Percentiles rank a stretch among this genome's conserved stretches.
These are phyloP conservation scores for Aureobasidium uvarum DNA, from an alignment of 2,329 filamentous ascomycete species.

Conservation along the genomic window DNA sequence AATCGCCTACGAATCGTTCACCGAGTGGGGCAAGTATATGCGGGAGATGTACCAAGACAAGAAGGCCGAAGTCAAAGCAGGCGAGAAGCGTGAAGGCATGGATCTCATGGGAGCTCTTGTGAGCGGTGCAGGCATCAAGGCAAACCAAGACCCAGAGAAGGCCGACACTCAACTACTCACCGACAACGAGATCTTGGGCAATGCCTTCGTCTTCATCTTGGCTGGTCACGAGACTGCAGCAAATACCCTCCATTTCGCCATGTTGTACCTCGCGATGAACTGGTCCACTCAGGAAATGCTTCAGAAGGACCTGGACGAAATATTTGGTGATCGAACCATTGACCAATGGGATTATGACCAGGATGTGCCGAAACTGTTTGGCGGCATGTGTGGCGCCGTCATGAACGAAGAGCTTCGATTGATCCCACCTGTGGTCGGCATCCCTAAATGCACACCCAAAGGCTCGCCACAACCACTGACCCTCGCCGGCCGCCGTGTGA, in stretches of 20 bases:
- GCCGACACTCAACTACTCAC: constrained; percentile 49
- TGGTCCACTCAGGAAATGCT: constrained; percentile 62
- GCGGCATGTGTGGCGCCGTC: constrained; percentile 68
- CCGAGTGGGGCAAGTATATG: constrained; percentile 68
- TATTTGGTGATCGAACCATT: constrained; percentile 60
- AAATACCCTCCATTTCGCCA: constrained; percentile 68
- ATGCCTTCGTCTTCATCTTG: constrained; percentile 62
- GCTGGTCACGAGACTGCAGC: constrained; percentile 81
- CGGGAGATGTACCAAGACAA: constrained; percentile 65
- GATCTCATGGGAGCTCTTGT: constrained; percentile 59
- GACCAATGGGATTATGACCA: constrained; percentile 69
- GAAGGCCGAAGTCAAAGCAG: constrained; percentile 46
- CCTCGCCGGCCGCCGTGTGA: constrained; percentile 58
- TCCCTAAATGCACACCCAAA: constrained; percentile 62
- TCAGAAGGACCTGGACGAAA: constrained; percentile 66
- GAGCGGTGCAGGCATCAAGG: constrained; percentile 45
- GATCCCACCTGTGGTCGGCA: constrained; percentile 66
- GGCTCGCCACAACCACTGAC: constrained; percentile 55
- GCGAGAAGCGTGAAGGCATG: constrained; percentile 47
- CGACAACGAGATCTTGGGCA: constrained; percentile 67
- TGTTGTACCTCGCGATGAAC: constrained; percentile 66
- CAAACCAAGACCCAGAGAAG: constrained; percentile 41
- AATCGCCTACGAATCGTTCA: constrained; percentile 54
- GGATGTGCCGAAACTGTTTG: constrained; percentile 63
- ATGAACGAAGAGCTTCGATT: constrained; percentile 76